Conservation (phyloP, 2,329 filamentous ascomycete species). For the Sclerotinia subarctica region DNA sequence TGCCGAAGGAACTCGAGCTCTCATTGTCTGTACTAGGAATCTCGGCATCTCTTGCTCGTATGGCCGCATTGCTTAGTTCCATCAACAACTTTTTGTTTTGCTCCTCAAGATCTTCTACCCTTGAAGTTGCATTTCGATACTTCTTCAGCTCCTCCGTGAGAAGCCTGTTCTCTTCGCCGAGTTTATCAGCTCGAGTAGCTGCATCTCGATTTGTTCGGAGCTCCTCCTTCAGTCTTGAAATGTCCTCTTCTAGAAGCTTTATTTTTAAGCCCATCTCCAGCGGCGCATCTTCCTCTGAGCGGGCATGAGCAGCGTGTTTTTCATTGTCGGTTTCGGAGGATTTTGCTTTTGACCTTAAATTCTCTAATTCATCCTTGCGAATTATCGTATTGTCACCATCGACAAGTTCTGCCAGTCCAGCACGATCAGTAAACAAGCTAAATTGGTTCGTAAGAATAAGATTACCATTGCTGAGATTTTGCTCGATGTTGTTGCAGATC, state of each 20-base stretch:
- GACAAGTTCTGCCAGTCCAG: constrained; percentile 16
- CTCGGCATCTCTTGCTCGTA: constrained; percentile 13
- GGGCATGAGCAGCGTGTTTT: not conserved
- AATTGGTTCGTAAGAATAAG: not conserved
- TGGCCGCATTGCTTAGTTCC: constrained; percentile 24
- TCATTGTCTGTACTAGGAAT: constrained; percentile 12
- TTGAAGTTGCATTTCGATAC: constrained; percentile 20
- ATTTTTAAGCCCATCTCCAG: constrained; percentile 15
- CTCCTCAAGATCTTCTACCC: constrained; percentile 28
- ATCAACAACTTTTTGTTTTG: constrained; percentile 30
- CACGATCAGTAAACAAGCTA: not conserved
- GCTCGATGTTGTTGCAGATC: constrained; percentile 30
- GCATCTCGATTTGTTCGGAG: constrained; percentile 23
- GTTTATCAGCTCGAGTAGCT: constrained; percentile 21
- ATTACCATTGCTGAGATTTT: constrained; percentile 30
- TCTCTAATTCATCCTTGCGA: constrained; percentile 9
- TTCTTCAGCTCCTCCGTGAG: constrained; percentile 29
- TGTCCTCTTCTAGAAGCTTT: constrained; percentile 14
- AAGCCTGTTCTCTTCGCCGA: constrained; percentile 25
- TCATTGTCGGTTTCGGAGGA: not conserved
- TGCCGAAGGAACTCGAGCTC: not conserved
- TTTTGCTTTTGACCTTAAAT: not conserved
- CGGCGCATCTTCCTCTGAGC: not conserved
- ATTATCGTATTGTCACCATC: constrained; percentile 14
- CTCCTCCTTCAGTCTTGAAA: constrained; percentile 24